Percentiles rank a stretch among this genome's conserved stretches.
phyloP scores from a whole-genome alignment of 225 moss, liverwort and hornwort species.

The Lunularia cruciata region DNA sequence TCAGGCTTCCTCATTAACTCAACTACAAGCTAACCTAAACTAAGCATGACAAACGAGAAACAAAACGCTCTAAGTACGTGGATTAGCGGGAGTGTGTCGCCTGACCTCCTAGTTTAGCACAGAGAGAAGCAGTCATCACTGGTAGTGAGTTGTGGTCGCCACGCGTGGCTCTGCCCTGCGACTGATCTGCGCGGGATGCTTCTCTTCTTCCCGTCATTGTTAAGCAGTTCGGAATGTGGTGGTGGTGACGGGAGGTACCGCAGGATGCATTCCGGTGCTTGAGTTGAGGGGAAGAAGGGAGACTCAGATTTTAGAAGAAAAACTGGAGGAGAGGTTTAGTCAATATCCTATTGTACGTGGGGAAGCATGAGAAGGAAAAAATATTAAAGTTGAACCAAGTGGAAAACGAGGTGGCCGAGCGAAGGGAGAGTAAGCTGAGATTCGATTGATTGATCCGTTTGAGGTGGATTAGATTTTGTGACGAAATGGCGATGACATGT shows the following conservation, averaged over 20 bases:
- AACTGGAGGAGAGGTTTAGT: neutral
- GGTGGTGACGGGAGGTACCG: neutral
- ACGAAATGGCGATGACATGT: constrained; percentile 25
- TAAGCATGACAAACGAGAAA: no score
- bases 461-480: neutral
- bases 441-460: neutral
- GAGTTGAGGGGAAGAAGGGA: neutral
- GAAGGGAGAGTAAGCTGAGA: neutral
- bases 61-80: no score
- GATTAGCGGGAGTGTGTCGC: no score
- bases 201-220: no score
- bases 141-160: neutral
- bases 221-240: no score
- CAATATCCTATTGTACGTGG: neutral
- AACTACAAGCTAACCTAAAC: no score
- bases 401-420: neutral
- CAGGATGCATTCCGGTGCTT: neutral
- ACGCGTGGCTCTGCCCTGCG: no score
- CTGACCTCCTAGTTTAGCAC: neutral
- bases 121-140: neutral
- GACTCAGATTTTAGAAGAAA: neutral
- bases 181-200: no score
- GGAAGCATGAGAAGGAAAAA: neutral
- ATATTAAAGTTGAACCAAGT: neutral
- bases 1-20: no score